phyloP scores from a whole-genome alignment of 768 basidiomycete species.

The Tephrocybe sp. region DNA sequence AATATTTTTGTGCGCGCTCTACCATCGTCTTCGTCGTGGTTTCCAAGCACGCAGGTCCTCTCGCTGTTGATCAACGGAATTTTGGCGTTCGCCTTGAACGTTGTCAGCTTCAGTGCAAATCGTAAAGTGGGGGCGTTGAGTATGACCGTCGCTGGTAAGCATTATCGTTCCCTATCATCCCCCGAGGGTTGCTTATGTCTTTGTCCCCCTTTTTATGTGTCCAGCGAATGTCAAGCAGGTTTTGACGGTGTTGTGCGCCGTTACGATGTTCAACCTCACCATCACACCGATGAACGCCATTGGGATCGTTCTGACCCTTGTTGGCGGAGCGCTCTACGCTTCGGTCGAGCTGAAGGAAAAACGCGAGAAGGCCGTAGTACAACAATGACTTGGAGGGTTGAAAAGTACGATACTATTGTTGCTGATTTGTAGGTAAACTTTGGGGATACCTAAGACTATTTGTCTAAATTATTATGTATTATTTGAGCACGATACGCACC shows the following conservation, averaged over 20 bases:
- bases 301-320: constrained; percentile 81
- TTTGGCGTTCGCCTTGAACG: constrained; percentile 90
- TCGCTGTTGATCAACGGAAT: constrained; percentile 74
- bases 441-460: too few species aligned
- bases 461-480: too few species aligned
- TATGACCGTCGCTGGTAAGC: constrained; percentile 86
- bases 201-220: background rate
- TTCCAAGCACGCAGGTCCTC: constrained; percentile 33
- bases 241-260: constrained; percentile 81
- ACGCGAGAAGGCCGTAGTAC: constrained; percentile 8
- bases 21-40: constrained; percentile 39
- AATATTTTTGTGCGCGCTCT: constrained; percentile 7
- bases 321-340: constrained; percentile 84
- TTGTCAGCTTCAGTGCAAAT: constrained; percentile 96
- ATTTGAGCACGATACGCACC: too few species aligned
- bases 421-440: too few species aligned
- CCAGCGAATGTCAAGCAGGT: constrained; percentile 92
- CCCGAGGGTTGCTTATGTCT: too few species aligned
- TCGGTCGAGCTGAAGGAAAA: constrained; percentile 60
- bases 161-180: background rate
- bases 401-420: too few species aligned
- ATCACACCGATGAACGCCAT: constrained; percentile 78
- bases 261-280: constrained; percentile 76
- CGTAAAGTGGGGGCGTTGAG: constrained; percentile 83
- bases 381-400: too few species aligned